Percentiles rank a stretch among this genome's conserved stretches.
These are phyloP conservation scores for Heimioporus sp. DNA, from an alignment of 768 basidiomycete species.

Conservation along the genomic window DNA sequence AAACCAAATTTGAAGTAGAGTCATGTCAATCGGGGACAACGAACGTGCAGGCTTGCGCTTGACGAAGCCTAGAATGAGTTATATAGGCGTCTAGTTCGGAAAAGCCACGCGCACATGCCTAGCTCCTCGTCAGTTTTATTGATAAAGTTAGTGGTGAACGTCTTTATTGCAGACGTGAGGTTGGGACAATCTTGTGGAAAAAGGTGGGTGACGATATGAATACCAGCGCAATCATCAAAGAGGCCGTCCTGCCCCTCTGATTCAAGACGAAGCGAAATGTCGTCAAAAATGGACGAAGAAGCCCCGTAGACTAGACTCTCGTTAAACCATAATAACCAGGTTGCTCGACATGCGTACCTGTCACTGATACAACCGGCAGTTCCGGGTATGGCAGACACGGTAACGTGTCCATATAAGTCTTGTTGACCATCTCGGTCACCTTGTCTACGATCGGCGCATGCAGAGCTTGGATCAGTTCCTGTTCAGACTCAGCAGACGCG, in stretches of 20 bases:
- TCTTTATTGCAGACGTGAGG: slow-evolving; percentile 50
- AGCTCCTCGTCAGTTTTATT: slow-evolving; percentile 33
- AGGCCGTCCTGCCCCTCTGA: slow-evolving; percentile 21
- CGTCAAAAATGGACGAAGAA: slow-evolving; percentile 46
- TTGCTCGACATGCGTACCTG: slow-evolving; percentile 38
- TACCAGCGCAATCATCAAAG: slow-evolving; percentile 14
- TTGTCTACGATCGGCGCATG: slow-evolving; percentile 47
- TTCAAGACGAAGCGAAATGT: slow-evolving; percentile 40
- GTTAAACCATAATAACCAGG: slow-evolving; percentile 1
- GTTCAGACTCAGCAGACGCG: not conserved
- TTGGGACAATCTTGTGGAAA: slow-evolving; percentile 58
- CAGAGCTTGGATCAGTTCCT: slow-evolving; percentile 48
- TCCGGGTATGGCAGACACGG: slow-evolving; percentile 60
- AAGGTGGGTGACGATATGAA: slow-evolving; percentile 45
- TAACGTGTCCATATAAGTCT: slow-evolving; percentile 44
- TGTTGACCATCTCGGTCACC: slow-evolving; percentile 42
- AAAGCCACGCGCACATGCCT: slow-evolving; percentile 25
- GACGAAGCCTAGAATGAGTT: slow-evolving; percentile 26
- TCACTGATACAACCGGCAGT: slow-evolving; percentile 56
- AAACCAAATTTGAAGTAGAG: slow-evolving; percentile 60
- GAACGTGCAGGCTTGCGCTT: slow-evolving; percentile 50
- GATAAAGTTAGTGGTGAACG: slow-evolving; percentile 53
- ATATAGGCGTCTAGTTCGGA: not conserved
- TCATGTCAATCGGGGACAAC: slow-evolving; percentile 61
- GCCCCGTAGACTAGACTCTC: slow-evolving; percentile 40